Conservation (phyloP, 257 asterid species). For the Fraxinus cuspidata region DNA sequence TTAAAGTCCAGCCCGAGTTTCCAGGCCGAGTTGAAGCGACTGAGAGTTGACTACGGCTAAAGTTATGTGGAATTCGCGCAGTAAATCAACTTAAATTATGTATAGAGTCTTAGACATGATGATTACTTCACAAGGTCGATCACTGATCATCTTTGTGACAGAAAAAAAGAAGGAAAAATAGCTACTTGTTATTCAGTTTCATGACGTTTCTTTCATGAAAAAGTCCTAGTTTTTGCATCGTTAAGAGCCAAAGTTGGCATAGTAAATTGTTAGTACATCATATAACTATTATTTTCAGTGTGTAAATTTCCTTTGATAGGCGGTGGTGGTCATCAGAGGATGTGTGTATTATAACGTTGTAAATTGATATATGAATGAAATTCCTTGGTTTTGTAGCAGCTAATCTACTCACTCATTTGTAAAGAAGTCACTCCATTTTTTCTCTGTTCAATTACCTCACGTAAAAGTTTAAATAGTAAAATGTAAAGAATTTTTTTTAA, state of each 20-base stretch:
- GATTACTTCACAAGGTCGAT: not conserved
- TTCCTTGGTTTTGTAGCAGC: not conserved
- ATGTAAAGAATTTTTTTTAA: too few species aligned
- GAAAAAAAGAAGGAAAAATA: too few species aligned
- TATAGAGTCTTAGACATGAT: not conserved
- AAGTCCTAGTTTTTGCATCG: too few species aligned
- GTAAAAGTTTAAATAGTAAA: not conserved
- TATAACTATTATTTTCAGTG: not conserved
- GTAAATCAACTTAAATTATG: not conserved
- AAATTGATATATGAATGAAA: not conserved
- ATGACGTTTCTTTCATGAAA: too few species aligned
- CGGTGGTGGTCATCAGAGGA: not conserved
- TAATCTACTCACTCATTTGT: too few species aligned
- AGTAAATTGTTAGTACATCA: not conserved
- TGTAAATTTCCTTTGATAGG: not conserved
- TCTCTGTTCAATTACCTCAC: too few species aligned
- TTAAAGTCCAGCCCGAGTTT: slow-evolving; percentile 57
- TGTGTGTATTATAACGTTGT: not conserved
- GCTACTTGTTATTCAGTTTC: too few species aligned
- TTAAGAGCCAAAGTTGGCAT: too few species aligned
- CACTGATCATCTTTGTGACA: not conserved
- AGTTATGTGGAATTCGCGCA: slow-evolving; percentile 16
- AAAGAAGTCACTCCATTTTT: too few species aligned
- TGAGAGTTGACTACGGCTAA: slow-evolving; percentile 54
- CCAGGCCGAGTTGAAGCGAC: slow-evolving; percentile 59